Evolutionary conservation across 2,329 filamentous ascomycete genomes (phyloP), one percentile per base, ranked within the genome.

Genomic region (Sporothrix variecibatus): DNA sequence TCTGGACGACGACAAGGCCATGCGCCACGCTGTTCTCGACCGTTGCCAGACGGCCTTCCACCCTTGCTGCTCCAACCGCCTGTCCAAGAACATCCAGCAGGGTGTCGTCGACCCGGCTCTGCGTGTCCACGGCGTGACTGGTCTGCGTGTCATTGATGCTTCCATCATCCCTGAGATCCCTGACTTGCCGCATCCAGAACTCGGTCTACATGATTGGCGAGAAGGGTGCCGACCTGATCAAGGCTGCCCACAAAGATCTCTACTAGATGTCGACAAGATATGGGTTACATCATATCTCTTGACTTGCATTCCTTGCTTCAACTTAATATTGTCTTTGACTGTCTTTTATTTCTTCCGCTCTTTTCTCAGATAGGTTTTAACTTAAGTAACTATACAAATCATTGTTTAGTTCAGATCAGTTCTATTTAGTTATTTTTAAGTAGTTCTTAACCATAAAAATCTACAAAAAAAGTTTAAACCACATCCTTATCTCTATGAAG

Each of bases 151-250:
- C 38, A 73, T 76, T 26, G 76, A 77, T 56, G 76, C 75, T 7
- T 71, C 58, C 17, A 60, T 73, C 51, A 74, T 76, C 68, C 73
- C 75, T n/a, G 43, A 65, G 28, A 69, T 76, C 46, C 76, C 76
- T 1, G 73, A 73, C 51, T 73, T 73, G 82, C n/a, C 85, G 88
- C 0, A 89, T 89, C 67, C 88, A 90, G 79, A 89, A 88, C 74
- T 84, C 86, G 1, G 88, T 90, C 1, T 91, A 91, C 76, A 88
- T 87, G 85, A 78, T 90, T 73, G 88, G 82, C 4, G 88, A 91
- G 78, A 90, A 76, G 77, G 80, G 81, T 26, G 85, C 85, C 34
- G 85, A 87, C 78, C 78, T 84, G 72, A 86, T 87, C 79, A 86
- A 86, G 78, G 79, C 81, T 9, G 81, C 81, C 9, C 80, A 86